Evolutionary conservation across 495 filamentous ascomycete species (phyloP).

Genomic region (Penicillium psychrofluorescens): DNA sequence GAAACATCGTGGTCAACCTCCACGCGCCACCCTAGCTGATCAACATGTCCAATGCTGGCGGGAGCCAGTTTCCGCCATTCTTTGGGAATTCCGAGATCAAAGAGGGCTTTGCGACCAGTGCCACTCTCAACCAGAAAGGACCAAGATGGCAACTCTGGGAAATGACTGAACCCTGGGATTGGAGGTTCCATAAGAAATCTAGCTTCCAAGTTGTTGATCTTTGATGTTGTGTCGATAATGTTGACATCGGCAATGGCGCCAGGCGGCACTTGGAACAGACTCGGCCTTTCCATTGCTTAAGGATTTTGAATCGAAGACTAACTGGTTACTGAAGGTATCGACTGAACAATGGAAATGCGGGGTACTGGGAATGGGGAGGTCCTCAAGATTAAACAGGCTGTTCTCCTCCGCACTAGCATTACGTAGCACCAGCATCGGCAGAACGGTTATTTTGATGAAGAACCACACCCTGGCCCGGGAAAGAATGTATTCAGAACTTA

Average conservation of each 20-base stretch:
- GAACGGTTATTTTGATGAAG: too few species aligned
- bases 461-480: too few species aligned
- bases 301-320: too few species aligned
- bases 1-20: constrained; percentile 38
- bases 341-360: too few species aligned
- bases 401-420: too few species aligned
- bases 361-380: too few species aligned
- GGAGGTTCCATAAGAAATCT: constrained; percentile 31
- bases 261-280: constrained; percentile 2
- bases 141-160: constrained; percentile 35
- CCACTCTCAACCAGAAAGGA: constrained; percentile 50
- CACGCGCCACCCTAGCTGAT: constrained; percentile 17
- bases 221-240: constrained; percentile 46
- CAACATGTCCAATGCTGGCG: constrained; percentile 12
- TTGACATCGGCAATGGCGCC: constrained; percentile 26
- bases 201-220: constrained; percentile 23
- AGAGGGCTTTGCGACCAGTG: constrained; percentile 39
- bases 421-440: too few species aligned
- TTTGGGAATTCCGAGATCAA: constrained; percentile 52
- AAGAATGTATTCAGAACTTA: too few species aligned
- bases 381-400: too few species aligned
- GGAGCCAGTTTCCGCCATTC: constrained; percentile 40
- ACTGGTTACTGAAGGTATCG: too few species aligned
- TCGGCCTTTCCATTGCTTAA: background rate
- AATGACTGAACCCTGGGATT: constrained; percentile 30